Percentiles rank a stretch among this genome's conserved stretches.
These are phyloP conservation scores for Chalciporus sp. DNA, from an alignment of 1,284 basidiomycete species.

Conservation along the genomic window DNA sequence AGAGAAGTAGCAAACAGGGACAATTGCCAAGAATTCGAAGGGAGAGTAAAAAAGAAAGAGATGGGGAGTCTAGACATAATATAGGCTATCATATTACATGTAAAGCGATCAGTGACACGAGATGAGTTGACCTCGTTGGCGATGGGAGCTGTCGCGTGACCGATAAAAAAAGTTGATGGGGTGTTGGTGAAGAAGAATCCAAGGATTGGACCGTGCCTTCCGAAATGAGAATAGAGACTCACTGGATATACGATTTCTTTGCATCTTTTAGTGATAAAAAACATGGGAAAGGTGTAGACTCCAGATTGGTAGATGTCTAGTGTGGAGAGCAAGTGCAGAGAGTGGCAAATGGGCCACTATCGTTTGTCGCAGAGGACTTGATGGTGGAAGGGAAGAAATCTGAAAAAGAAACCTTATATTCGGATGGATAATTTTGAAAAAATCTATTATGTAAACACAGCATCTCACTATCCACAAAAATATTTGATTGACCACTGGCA, in stretches of 20 bases:
- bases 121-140: conserved; percentile 20
- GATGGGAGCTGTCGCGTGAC: conserved; percentile 40
- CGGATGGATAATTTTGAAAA: conserved; percentile 16
- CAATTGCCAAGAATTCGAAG: conserved; percentile 13
- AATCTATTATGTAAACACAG: conserved; percentile 37
- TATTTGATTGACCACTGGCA: background rate
- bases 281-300: conserved; percentile 51
- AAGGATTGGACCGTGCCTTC: conserved; percentile 28
- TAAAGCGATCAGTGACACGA: conserved; percentile 39
- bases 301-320: conserved; percentile 46
- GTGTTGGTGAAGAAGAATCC: conserved; percentile 26
- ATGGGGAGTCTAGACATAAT: conserved; percentile 13
- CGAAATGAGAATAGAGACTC: conserved; percentile 34
- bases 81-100: conserved; percentile 38
- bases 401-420: conserved; percentile 3
- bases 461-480: conserved; percentile 5
- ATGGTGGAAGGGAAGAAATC: conserved; percentile 28
- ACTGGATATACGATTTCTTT: conserved; percentile 51
- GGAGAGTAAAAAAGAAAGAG: conserved; percentile 11
- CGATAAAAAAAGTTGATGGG: conserved; percentile 33
- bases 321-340: too few relatives aligned
- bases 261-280: conserved; percentile 47
- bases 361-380: conserved; percentile 31
- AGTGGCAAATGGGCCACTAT: conserved; percentile 37
- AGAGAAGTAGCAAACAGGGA: conserved; percentile 26